Evolutionary conservation across 2,329 filamentous ascomycete genomes (phyloP).

Genomic region (Akanthomyces uredinophilus): DNA sequence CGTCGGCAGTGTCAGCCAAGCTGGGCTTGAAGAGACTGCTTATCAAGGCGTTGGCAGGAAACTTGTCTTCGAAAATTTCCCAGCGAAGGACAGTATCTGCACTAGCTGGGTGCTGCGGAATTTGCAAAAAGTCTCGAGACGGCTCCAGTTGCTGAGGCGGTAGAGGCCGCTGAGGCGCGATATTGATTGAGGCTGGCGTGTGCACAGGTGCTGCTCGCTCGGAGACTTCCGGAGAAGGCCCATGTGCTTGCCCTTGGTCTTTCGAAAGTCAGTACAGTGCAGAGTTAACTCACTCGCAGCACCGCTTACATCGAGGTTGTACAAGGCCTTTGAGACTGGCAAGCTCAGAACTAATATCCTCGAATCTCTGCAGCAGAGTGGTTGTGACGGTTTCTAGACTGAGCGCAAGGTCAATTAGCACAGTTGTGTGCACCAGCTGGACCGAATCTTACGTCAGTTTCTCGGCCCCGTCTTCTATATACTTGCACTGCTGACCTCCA

Average conservation of each 20-base stretch:
- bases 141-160: slow-evolving; percentile 13
- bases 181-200: not conserved
- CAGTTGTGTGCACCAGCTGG: not conserved
- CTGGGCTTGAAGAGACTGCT: slow-evolving; percentile 16
- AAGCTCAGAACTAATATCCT: slow-evolving; percentile 17
- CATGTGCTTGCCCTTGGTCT: not conserved
- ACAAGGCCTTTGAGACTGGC: slow-evolving; percentile 13
- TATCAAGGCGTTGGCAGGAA: slow-evolving; percentile 18
- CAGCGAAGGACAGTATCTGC: slow-evolving; percentile 20
- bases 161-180: not conserved
- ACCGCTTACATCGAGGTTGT: slow-evolving; percentile 3
- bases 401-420: not conserved
- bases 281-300: no score
- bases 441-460: slow-evolving; percentile 17
- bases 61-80: slow-evolving; percentile 18
- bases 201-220: not conserved
- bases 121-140: slow-evolving; percentile 20
- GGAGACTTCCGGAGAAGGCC: not conserved
- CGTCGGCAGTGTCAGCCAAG: not conserved
- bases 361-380: slow-evolving; percentile 17
- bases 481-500: slow-evolving; percentile 19
- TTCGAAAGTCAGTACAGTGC: not conserved
- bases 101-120: slow-evolving; percentile 19
- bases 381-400: slow-evolving; percentile 19
- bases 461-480: slow-evolving; percentile 16